Base-by-base conservation (phyloP, 1,284 basidiomycete species). In the Ustilago nuda region DNA sequence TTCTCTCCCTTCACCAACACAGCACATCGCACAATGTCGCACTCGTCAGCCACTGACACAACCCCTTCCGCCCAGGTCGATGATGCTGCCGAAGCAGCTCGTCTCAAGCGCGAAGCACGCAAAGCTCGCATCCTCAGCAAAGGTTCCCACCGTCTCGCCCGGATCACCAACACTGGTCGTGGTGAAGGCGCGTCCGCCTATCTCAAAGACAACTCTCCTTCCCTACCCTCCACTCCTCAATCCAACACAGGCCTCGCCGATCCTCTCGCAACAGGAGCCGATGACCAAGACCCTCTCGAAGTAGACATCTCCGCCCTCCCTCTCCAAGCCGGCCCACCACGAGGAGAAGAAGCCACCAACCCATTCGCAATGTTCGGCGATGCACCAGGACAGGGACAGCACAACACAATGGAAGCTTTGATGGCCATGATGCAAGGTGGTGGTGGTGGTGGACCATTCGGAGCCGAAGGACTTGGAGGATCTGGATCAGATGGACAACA, bases 161-260 rank as follows among this genome's bases (percentile, higher is more conserved):
- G 82, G 52, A 85, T 85, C 66, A 85, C 83, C 41, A 80, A 80
- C 57, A 81, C 84, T 5, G 84, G 84, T 13, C 70, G 84, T 23
- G 84, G 84, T 0, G 79, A 78, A 35, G 81, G 82, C 32, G 82
- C 79, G 11, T 72, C 70, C 4, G 69, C 75, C 39, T 78, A 62
- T n/a, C 69, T 82, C 51, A 77, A 83, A 45, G 64, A 78, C n/a
- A 66, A 63, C 37, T 59, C 71, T 2, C 62, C 74, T 2, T 58
- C 61, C 5, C 4, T 61, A 2, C 57, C 58, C 17, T 51, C 66
- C 15, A 56, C 61, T 19, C n/a, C 62, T 1, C 23, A 37, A 27
- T 6, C 37, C 4, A 35, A 35, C 37, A 2, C 27, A 36, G 11
- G 12, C 61, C 9, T 17, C 8, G 7, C 50, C 7, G 30, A 50